Base-by-base conservation (phyloP, 2,329 filamentous ascomycete species). In the Fusarium protoensiforme region DNA sequence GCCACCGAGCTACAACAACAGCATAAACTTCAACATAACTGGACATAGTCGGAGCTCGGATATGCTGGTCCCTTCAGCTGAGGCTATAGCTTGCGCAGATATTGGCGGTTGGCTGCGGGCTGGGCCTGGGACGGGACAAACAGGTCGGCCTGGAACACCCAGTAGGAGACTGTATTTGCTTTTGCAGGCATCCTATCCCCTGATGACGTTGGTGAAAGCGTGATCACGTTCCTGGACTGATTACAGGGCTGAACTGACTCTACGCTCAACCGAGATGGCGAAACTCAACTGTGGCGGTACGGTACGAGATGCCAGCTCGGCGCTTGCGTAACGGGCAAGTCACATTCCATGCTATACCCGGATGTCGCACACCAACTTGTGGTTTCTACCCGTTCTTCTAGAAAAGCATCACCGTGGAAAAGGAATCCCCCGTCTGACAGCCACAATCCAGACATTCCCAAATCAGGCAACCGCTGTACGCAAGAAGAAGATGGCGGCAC, bases 321-420 rank as follows among this genome's bases (percentile, higher is more conserved):
- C 7, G 46, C 57, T 67, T 66, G 57, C 65, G 14, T 14, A 4
- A 43, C 5, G 2, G 24, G 6, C 4, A 14, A 14, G 16, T 20
- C 31, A 56, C 18, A 58, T 38, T 56, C 62, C 38, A 14, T 35
- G 29, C 0, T 14, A 8, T n/a, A 20, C 13, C 24, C 14, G 7
- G 22, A 35, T 61, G 18, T 13, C 39, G 2, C 10, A 24, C 39
- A 5, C 22, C 39, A 9, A 41, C 39, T 46, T 36, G 10, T 24
- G 3, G 20, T 58, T 73, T 71, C 71, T 65, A 24, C 58, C 51
- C 71, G 71, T 27, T 14, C 36, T 73, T 71, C 71, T 68, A 68
- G 71, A 74, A 71, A 33, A 18, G 11, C 43, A 41, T 24, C 18
- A 24, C 18, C 38, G 60, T 24, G 36, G 41, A 10, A n/a, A 31